phyloP scores from a whole-genome alignment of 768 basidiomycete genomes.

The Amanita pseudoporphyria region DNA sequence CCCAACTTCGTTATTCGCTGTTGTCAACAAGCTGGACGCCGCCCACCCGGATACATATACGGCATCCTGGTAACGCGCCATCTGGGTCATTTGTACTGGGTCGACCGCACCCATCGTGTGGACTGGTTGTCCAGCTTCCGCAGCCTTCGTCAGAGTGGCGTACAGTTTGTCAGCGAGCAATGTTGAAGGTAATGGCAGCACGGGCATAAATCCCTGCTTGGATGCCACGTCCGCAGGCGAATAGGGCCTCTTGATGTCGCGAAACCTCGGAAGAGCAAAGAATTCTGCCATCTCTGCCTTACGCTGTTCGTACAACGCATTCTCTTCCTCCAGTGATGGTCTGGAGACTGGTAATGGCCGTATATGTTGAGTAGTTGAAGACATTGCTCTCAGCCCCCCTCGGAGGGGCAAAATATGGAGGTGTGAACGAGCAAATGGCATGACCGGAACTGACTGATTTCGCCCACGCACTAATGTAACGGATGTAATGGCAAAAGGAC shows the following conservation, averaged over 20 bases:
- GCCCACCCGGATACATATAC: slow-evolving; percentile 96
- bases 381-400: slow-evolving; percentile 23
- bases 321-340: slow-evolving; percentile 49
- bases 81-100: slow-evolving; percentile 91
- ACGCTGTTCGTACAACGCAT: slow-evolving; percentile 47
- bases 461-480: background rate
- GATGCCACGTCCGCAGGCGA: slow-evolving; percentile 69
- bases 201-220: slow-evolving; percentile 83
- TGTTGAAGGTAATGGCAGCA: slow-evolving; percentile 65
- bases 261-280: slow-evolving; percentile 70
- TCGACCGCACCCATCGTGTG: slow-evolving; percentile 94
- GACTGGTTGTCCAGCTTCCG: slow-evolving; percentile 56
- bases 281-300: slow-evolving; percentile 59
- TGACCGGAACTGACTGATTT: background rate
- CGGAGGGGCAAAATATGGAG: slow-evolving; percentile 1
- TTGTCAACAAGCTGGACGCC: slow-evolving; percentile 75
- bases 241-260: slow-evolving; percentile 69
- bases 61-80: slow-evolving; percentile 79
- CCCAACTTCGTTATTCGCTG: slow-evolving; percentile 85
- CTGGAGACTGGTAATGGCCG: slow-evolving; percentile 44
- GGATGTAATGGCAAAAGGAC: background rate
- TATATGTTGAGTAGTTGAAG: slow-evolving; percentile 18
- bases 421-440: background rate
- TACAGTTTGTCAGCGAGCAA: slow-evolving; percentile 86
- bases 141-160: slow-evolving; percentile 50